Base-by-base conservation (phyloP, 2,329 filamentous ascomycete genomes). In the Ceratocystiopsis minuta region DNA sequence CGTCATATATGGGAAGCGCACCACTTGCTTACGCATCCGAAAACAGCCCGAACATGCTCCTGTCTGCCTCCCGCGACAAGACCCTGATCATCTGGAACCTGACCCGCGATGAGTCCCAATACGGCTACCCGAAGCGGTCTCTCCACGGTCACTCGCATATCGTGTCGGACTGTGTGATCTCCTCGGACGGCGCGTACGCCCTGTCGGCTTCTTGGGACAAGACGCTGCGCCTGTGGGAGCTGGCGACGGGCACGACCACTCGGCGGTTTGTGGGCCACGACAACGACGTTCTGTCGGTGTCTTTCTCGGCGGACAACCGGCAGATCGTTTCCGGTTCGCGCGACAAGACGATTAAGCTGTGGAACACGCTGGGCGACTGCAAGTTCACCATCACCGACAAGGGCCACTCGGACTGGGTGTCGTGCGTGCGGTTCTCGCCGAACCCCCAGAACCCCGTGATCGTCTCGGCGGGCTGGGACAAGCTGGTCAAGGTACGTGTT, bases 351-450 rank as follows among this genome's bases (percentile, higher is more conserved):
- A 96, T 98, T 78, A 98, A 96, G 84, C 80, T 98, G 60, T 98
- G 90, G 90, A 98, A 98, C 78, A 98, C 90, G 58, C 85, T 98
- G 54, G 90, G 90, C 70, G 90, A 98, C 79, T 98, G 90, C 87
- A 98, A 98, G 78, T 98, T 79, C 80, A 98, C 88, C 73, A 96
- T 98, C 75, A 93, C 85, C 69, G 90, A 98, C 65, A 98, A 98
- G 82, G 90, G 90, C 64, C 90, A 98, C 78, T 85, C 85, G 68
- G 90, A 98, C 70, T 98, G 90, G 90, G 90, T 94, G 57, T 95
- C 88, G 51, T 96, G 88, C 75, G 90, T 98, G 56, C 82, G 90
- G 68, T 98, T 98, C 83, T 92, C 83, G 70, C 90, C 90, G 63
- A 98, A 98, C 78, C 90, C 90, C 61, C 88, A 96, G 76, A 98